Evolutionary conservation across 352 stramenopile species (phyloP).

Genomic region (Thraustotheca clavata): DNA sequence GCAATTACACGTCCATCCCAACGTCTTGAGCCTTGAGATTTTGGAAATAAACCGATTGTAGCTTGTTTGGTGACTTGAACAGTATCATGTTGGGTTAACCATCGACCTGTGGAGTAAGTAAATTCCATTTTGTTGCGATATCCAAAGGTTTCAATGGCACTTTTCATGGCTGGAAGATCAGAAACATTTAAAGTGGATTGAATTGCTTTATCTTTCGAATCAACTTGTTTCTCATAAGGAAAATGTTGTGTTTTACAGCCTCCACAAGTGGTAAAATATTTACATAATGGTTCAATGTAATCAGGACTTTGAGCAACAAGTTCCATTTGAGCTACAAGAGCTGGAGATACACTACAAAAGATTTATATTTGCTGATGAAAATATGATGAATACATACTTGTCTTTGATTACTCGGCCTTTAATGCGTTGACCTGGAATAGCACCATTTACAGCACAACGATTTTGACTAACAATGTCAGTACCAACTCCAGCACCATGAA

Average conservation of each 20-base stretch:
- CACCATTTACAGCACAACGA: constrained; percentile 7
- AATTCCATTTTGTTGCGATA: constrained; percentile 86
- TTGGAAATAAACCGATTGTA: constrained; percentile 64
- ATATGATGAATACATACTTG: background rate
- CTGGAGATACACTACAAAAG: background rate
- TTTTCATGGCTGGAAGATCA: background rate
- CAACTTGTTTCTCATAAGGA: constrained; percentile 41
- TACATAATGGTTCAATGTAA: constrained; percentile 33
- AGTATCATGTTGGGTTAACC: constrained; percentile 45
- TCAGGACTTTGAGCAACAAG: constrained; percentile 29
- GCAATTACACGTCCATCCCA: constrained; percentile 64
- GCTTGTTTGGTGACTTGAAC: constrained; percentile 26
- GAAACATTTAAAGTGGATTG: constrained; percentile 27
- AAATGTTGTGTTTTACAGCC: constrained; percentile 68
- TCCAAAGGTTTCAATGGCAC: constrained; percentile 23
- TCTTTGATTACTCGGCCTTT: constrained; percentile 18
- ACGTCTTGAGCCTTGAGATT: constrained; percentile 28
- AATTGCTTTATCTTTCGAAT: constrained; percentile 55
- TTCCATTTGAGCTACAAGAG: constrained; percentile 14
- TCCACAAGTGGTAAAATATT: constrained; percentile 53
- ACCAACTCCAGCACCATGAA: constrained; percentile 13
- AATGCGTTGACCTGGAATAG: constrained; percentile 10
- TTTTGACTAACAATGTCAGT: background rate
- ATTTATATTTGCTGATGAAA: background rate
- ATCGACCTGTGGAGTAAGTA: constrained; percentile 63